Conservation (phyloP, 805 yeast genomes). For the Ogataea methylovora region DNA sequence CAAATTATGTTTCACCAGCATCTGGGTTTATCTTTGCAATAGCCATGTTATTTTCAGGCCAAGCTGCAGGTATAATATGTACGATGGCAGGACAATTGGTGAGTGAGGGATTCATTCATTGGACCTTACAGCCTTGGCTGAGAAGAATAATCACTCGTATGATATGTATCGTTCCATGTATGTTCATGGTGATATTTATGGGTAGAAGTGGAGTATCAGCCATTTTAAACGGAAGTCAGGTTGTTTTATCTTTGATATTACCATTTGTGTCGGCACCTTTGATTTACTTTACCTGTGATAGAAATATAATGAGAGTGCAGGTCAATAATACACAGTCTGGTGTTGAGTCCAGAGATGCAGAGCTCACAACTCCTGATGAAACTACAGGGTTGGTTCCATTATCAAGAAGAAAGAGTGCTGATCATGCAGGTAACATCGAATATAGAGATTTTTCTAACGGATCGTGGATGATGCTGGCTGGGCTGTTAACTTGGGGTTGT, state of each 20-base stretch:
- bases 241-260: conserved; percentile 69
- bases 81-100: conserved; percentile 93
- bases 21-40: conserved; percentile 83
- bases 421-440: too few species aligned
- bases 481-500: conserved; percentile 59
- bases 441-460: conserved; percentile 56
- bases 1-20: conserved; percentile 53
- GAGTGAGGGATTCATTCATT: conserved; percentile 80
- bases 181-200: conserved; percentile 59
- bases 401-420: conserved; percentile 11
- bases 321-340: conserved; percentile 3
- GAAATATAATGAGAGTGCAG: conserved; percentile 58
- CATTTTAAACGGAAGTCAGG: conserved; percentile 82
- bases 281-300: conserved; percentile 70
- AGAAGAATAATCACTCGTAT: conserved; percentile 72
- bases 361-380: conserved; percentile 2
- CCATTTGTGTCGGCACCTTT: conserved; percentile 85
- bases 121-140: conserved; percentile 76
- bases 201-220: conserved; percentile 67
- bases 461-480: conserved; percentile 45
- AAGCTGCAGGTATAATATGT: conserved; percentile 87
- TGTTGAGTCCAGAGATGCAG: neutral
- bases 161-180: conserved; percentile 76
- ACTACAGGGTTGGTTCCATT: conserved; percentile 3
- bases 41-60: conserved; percentile 80